A percentile compares a stretch with the other conserved stretches of the same genome.
Evolutionary conservation across 1,139 yeast genomes (phyloP).

Genomic region (Saccharomyces hybrid): DNA sequence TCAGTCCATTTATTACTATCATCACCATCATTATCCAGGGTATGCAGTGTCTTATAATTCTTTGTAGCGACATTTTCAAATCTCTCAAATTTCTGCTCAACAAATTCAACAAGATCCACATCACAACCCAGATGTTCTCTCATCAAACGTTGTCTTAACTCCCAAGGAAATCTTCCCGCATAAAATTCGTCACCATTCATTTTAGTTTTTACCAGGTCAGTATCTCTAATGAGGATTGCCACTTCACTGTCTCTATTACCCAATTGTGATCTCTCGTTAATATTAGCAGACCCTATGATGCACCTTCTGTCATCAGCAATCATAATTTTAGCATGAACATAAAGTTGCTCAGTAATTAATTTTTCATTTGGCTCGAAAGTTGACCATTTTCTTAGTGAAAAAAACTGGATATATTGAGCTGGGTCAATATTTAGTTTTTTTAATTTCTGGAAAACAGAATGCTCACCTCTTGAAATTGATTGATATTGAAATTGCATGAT

Average conservation of each 20-base stretch:
- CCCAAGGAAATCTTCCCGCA: constrained; percentile 86
- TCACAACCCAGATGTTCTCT: constrained; percentile 93
- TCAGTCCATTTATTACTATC: constrained; percentile 1
- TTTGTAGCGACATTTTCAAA: constrained; percentile 50
- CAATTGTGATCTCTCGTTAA: constrained; percentile 90
- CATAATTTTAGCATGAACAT: constrained; percentile 88
- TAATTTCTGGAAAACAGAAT: constrained; percentile 79
- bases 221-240: constrained; percentile 80
- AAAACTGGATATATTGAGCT: constrained; percentile 84
- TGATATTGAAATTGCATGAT: constrained; percentile 96
- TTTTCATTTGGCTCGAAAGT: constrained; percentile 69
- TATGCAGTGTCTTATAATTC: constrained; percentile 24
- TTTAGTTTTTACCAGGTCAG: constrained; percentile 58
- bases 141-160: constrained; percentile 84
- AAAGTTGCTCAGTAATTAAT: constrained; percentile 82
- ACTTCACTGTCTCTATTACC: constrained; percentile 93
- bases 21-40: constrained; percentile 6
- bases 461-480: constrained; percentile 84
- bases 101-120: constrained; percentile 77
- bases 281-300: constrained; percentile 92
- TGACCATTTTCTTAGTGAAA: constrained; percentile 92
- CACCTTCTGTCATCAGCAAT: constrained; percentile 92
- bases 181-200: constrained; percentile 78
- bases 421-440: constrained; percentile 78
- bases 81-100: constrained; percentile 64